phyloP scores from a whole-genome alignment of 208 protist species.

The Naegleria lovaniensis region DNA sequence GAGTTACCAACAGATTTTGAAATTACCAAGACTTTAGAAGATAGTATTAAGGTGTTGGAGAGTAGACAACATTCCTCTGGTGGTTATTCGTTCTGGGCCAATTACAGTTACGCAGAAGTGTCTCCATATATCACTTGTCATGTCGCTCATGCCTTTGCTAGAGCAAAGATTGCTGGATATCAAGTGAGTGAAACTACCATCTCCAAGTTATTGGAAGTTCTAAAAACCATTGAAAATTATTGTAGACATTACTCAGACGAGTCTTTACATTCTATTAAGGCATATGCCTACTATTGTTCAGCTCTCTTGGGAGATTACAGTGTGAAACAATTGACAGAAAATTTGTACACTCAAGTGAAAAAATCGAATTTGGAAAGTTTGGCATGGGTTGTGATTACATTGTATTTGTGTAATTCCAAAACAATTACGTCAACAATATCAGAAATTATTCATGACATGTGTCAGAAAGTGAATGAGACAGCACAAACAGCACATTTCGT shows the following conservation, averaged over 20 bases:
- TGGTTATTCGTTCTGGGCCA: background rate
- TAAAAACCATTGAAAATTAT: background rate
- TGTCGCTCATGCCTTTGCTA: background rate
- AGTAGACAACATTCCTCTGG: background rate
- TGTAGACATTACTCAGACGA: background rate
- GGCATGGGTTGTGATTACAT: background rate
- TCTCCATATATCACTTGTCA: background rate
- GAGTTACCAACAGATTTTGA: background rate
- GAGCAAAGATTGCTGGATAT: background rate
- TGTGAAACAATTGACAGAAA: background rate
- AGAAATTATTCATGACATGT: background rate
- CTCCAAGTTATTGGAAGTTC: background rate
- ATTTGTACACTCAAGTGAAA: background rate
- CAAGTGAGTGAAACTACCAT: background rate
- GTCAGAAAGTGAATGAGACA: background rate
- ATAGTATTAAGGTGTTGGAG: background rate
- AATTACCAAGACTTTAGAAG: background rate
- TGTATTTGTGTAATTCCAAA: too few species aligned
- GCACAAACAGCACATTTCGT: constrained; percentile 2
- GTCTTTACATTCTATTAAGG: background rate
- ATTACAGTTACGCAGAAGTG: background rate
- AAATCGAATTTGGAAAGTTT: background rate
- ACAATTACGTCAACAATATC: too few species aligned
- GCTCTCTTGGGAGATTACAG: background rate
- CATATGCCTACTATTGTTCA: background rate